A percentile compares a stretch with the other conserved stretches of the same genome.
phyloP scores from a whole-genome alignment of 108 stramenopile species.

The Cyclotella distinguenda region DNA sequence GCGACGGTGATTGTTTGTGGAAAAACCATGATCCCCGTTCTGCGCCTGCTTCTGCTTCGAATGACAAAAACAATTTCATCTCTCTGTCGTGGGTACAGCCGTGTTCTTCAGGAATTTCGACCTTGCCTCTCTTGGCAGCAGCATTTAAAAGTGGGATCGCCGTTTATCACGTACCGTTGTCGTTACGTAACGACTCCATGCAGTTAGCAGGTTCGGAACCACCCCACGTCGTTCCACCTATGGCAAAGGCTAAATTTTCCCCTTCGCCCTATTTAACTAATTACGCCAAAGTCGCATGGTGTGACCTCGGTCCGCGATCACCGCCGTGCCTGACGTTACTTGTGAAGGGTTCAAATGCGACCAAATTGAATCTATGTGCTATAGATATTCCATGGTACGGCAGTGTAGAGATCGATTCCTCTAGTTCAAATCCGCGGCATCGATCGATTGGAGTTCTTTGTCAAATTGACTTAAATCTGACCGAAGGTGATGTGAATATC shows the following conservation, averaged over 20 bases:
- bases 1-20: slow-evolving; percentile 39
- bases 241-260: slow-evolving; percentile 38
- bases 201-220: not conserved
- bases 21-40: slow-evolving; percentile 7
- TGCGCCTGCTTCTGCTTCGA: not conserved
- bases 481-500: slow-evolving; percentile 9
- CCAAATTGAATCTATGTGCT: slow-evolving; percentile 37
- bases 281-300: slow-evolving; percentile 37
- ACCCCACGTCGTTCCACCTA: slow-evolving; percentile 14
- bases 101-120: slow-evolving; percentile 33
- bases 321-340: slow-evolving; percentile 38
- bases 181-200: not conserved
- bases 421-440: slow-evolving; percentile 5
- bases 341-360: slow-evolving; percentile 11
- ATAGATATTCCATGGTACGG: slow-evolving; percentile 52
- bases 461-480: slow-evolving; percentile 23
- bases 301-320: slow-evolving; percentile 45
- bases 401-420: slow-evolving; percentile 22
- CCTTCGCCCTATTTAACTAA: not conserved
- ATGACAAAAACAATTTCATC: slow-evolving; percentile 50
- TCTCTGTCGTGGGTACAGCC: slow-evolving; percentile 61
- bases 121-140: slow-evolving; percentile 62
- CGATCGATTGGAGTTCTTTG: slow-evolving; percentile 43
- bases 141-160: slow-evolving; percentile 70
- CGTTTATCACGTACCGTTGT: slow-evolving; percentile 59